Conservation (phyloP, 176 grass and related monocot genomes). For the Triticum turgidum region DNA sequence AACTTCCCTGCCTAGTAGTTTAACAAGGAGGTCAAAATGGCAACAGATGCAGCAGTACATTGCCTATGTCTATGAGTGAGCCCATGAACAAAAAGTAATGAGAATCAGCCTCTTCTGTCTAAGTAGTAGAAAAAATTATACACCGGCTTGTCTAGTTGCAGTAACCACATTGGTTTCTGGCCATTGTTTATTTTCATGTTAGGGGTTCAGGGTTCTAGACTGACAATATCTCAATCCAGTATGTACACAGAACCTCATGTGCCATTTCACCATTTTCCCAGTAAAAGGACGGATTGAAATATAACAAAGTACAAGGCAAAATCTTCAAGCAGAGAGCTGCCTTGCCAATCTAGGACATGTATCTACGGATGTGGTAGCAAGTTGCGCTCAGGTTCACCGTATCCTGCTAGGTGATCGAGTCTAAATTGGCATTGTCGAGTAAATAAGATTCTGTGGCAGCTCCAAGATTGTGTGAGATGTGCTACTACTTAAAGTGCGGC, state of each 20-base stretch:
- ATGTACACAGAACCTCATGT: neutral
- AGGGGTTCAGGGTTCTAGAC: neutral
- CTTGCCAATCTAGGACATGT: slow-evolving; percentile 10
- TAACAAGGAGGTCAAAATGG: slow-evolving; percentile 45
- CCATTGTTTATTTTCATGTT: neutral
- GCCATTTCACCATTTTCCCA: neutral
- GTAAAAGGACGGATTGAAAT: slow-evolving; percentile 2
- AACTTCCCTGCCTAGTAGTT: slow-evolving; percentile 42
- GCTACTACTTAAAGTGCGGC: neutral
- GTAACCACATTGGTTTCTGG: neutral
- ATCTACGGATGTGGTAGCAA: neutral
- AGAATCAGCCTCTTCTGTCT: neutral
- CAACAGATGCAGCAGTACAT: slow-evolving; percentile 23
- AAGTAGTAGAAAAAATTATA: neutral
- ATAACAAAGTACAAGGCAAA: neutral
- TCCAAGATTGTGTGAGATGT: neutral
- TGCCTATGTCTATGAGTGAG: neutral
- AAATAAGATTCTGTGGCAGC: neutral
- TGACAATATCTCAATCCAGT: slow-evolving; percentile 2
- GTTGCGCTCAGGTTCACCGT: neutral
- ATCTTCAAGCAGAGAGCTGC: neutral
- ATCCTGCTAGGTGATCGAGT: neutral
- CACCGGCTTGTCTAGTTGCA: neutral
- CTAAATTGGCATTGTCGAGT: neutral
- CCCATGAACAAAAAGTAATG: neutral